Evolutionary conservation across 2,329 filamentous ascomycete genomes (phyloP).

Genomic region (Boeremia exigua): DNA sequence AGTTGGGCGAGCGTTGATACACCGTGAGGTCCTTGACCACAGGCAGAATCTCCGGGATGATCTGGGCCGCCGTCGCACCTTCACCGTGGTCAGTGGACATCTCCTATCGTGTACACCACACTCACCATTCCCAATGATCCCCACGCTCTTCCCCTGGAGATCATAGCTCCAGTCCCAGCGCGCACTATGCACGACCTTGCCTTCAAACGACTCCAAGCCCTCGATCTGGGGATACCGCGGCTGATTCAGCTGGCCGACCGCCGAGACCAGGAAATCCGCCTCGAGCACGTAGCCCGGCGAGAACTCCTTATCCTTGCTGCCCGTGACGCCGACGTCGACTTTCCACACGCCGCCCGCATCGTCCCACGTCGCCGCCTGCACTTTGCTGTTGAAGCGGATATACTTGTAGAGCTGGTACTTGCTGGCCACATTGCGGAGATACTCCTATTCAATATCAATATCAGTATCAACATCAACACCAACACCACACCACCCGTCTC

Average conservation of each 20-base stretch:
- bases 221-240: slow-evolving; percentile 59
- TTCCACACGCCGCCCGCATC: slow-evolving; percentile 60
- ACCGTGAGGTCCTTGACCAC: slow-evolving; percentile 58
- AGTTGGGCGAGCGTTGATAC: slow-evolving; percentile 66
- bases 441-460: no score
- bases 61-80: slow-evolving; percentile 64
- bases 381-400: slow-evolving; percentile 63
- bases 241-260: slow-evolving; percentile 64
- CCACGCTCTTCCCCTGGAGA: slow-evolving; percentile 61
- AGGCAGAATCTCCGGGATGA: slow-evolving; percentile 63
- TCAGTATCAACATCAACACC: no score
- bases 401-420: slow-evolving; percentile 63
- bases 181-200: slow-evolving; percentile 63
- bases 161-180: slow-evolving; percentile 67
- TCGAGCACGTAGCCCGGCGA: slow-evolving; percentile 58
- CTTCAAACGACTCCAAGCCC: slow-evolving; percentile 56
- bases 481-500: no score
- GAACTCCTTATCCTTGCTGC: slow-evolving; percentile 63
- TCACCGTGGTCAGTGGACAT: slow-evolving; percentile 3
- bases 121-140: slow-evolving; percentile 64
- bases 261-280: slow-evolving; percentile 63
- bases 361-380: slow-evolving; percentile 62
- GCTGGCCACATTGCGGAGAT: slow-evolving; percentile 60
- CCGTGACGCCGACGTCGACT: slow-evolving; percentile 55
- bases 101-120: background rate